A percentile compares a stretch with the other conserved stretches of the same genome.
These are phyloP conservation scores for Zea luxurians DNA, from an alignment of 176 grass and related monocot species.

Conservation along the genomic window DNA sequence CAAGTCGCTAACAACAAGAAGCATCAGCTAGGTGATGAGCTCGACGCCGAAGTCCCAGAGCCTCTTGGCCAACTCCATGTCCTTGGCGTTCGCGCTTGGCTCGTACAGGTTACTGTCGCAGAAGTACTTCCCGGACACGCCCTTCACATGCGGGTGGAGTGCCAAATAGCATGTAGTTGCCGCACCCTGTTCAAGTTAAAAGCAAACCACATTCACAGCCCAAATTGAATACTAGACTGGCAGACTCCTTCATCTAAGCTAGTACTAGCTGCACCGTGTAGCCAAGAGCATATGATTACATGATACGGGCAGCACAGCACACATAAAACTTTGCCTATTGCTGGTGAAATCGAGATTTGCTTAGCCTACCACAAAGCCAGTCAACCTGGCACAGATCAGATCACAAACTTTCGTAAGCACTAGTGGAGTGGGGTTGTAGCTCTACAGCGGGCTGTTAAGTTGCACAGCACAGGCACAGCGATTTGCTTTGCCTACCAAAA, in stretches of 20 bases:
- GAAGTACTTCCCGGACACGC: constrained; percentile 68
- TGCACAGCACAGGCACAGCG: no score
- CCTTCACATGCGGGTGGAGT: constrained; percentile 65
- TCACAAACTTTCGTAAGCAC: neutral
- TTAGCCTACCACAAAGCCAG: neutral
- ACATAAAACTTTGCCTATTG: neutral
- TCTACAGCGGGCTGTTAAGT: neutral
- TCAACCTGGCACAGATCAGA: neutral
- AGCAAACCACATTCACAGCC: neutral
- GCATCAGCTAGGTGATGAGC: constrained; percentile 44
- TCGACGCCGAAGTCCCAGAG: constrained; percentile 82
- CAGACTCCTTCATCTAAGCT: neutral
- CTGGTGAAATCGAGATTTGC: neutral
- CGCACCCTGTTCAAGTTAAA: constrained; percentile 58
- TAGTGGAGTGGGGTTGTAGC: neutral
- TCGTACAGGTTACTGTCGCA: constrained; percentile 68
- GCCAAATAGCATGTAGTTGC: constrained; percentile 83
- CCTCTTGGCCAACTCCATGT: constrained; percentile 61
- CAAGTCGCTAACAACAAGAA: neutral
- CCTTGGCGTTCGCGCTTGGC: constrained; percentile 61
- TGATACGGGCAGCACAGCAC: neutral
- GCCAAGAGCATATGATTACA: neutral
- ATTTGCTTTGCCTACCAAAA: no score
- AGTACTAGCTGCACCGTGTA: neutral
- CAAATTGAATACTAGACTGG: neutral